phyloP scores from a whole-genome alignment of 495 filamentous ascomycete species.

The Aspergillus haitiensis region DNA sequence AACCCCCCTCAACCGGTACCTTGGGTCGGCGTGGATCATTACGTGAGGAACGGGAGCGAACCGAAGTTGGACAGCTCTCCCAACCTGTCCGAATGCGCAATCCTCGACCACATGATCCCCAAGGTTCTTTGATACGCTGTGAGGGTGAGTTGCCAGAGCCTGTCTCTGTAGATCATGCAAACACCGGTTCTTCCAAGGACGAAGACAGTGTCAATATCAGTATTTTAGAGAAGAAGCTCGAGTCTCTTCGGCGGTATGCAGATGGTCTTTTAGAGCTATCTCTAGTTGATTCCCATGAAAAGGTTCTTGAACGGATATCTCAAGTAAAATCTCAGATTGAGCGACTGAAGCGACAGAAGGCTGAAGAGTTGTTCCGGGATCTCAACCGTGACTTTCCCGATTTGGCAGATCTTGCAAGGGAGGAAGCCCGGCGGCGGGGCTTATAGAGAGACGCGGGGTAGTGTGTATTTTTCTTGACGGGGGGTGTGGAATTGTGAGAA shows the following conservation, averaged over 20 bases:
- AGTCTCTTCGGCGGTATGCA: slow-evolving; percentile 19
- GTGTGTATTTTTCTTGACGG: no score
- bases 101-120: background rate
- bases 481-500: background rate
- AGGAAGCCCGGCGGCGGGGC: slow-evolving; percentile 27
- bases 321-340: slow-evolving; percentile 23
- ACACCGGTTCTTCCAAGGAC: background rate
- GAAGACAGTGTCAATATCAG: slow-evolving; percentile 15
- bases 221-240: slow-evolving; percentile 15
- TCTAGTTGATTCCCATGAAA: slow-evolving; percentile 23
- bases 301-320: slow-evolving; percentile 17
- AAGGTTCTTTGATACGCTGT: background rate
- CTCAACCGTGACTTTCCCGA: slow-evolving; percentile 27
- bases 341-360: slow-evolving; percentile 21
- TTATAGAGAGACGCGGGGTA: slow-evolving; percentile 4
- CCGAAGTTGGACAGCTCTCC: background rate
- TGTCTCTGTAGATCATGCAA: background rate
- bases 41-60: slow-evolving; percentile 14
- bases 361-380: slow-evolving; percentile 19
- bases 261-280: slow-evolving; percentile 22
- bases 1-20: background rate
- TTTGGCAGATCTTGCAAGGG: slow-evolving; percentile 21
- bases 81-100: background rate
- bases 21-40: slow-evolving; percentile 16
- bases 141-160: background rate